phyloP scores from a whole-genome alignment of 148 eudicot genomes.

The Polygonum maritimum region DNA sequence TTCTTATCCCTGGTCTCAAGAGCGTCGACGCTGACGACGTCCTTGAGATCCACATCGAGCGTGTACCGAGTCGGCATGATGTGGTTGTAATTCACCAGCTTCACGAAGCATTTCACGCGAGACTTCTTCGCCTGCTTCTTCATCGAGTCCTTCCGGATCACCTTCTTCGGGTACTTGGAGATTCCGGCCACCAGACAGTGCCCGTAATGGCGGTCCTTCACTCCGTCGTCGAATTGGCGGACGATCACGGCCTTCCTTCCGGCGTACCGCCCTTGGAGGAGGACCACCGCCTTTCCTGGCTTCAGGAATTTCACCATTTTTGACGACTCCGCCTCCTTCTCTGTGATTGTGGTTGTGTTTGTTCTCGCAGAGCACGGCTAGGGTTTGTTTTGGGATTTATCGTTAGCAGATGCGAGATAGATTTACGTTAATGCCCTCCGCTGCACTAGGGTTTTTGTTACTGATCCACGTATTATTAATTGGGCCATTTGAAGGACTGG shows the following conservation, averaged over 20 bases:
- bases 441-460: no score
- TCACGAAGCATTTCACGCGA: not conserved
- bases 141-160: constrained; percentile 29
- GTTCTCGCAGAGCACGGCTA: not conserved
- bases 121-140: constrained; percentile 34
- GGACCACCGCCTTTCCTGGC: constrained; percentile 28
- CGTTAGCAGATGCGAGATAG: no score
- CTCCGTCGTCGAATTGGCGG: constrained; percentile 27
- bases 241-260: constrained; percentile 29
- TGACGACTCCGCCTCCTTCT: not conserved
- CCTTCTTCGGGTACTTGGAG: constrained; percentile 31
- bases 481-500: no score
- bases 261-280: constrained; percentile 28
- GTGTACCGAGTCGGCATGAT: constrained; percentile 13
- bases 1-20: constrained; percentile 26
- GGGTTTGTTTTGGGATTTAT: not conserved
- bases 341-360: not conserved
- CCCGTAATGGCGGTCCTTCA: constrained; percentile 29
- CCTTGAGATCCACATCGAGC: constrained; percentile 31
- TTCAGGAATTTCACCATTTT: constrained; percentile 28
- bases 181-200: constrained; percentile 38
- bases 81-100: not conserved
- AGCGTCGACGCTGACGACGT: constrained; percentile 15
- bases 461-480: no score
- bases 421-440: no score